These are phyloP conservation scores for Macrocybe gigantea DNA, from an alignment of 768 basidiomycete genomes.

Conservation along the genomic window DNA sequence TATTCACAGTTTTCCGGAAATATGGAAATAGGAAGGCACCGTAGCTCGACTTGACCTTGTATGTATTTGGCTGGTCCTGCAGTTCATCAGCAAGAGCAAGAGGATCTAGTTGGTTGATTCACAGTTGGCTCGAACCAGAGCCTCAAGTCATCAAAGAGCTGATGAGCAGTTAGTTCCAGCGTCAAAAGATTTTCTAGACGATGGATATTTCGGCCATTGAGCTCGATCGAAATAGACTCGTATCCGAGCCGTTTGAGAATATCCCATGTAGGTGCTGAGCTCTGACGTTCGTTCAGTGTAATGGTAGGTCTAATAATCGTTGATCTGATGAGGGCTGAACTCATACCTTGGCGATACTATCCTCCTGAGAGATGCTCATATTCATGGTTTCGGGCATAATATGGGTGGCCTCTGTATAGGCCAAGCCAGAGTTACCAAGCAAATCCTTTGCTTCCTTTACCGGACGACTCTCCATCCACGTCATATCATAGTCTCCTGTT, in stretches of 20 bases:
- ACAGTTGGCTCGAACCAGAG: conserved; percentile 10
- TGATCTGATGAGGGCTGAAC: background rate
- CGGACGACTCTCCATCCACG: background rate
- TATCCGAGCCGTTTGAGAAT: conserved; percentile 1
- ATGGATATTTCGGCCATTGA: conserved; percentile 7
- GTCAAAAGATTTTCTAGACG: conserved; percentile 8
- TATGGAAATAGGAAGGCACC: no score
- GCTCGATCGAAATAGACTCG: no score
- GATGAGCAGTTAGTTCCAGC: background rate
- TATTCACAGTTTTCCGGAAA: background rate
- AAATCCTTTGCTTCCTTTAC: background rate
- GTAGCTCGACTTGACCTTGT: no score
- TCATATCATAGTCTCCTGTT: conserved; percentile 6
- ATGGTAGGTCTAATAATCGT: background rate
- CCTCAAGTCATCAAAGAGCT: conserved; percentile 5
- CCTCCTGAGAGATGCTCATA: background rate
- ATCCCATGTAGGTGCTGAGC: conserved; percentile 4
- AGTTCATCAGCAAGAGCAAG: no score
- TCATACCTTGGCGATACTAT: background rate
- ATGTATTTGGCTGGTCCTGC: no score
- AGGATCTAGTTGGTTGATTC: background rate
- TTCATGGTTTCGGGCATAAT: conserved; percentile 8
- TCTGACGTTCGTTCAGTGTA: background rate
- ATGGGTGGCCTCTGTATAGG: conserved; percentile 4
- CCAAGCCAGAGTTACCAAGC: background rate